Evolutionary conservation across 805 yeast species (phyloP), one percentile per base, ranked within the genome.

Genomic region (Zygoascus ofunaensis): DNA sequence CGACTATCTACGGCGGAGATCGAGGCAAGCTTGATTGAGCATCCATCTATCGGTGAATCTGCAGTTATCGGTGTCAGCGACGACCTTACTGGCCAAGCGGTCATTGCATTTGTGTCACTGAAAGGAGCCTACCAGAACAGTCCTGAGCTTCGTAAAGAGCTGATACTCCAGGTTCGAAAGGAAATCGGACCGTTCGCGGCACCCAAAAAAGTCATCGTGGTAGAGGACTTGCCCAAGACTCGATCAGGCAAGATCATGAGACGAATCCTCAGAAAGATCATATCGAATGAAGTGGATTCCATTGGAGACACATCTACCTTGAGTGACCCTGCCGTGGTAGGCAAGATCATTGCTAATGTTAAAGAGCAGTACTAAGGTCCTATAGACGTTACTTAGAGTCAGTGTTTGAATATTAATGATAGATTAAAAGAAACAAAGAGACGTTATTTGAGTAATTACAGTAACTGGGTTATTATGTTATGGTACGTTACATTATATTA

Each of bases 221-320:
- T 90, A 45, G 81, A 79, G 49, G 97, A 92, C 62, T 77, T 92
- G 65, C 98, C 98, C 68, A 92, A 90, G 77, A 92, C 98, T 20
- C 80, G 98, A 71, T 87, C 96, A 8, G 98, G 98, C 56, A 92
- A 92, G 75, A 90, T 92, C 62, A 90, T 92, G 95, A 84, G 98
- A 74, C 85, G 98, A 72, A 83, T 92, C 51, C 75, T 92, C 67
- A 82, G 98, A 70, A 92, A 92, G 71, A 77, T 90, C 49, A 80
- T 87, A 45, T 80, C 92, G 42, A 89, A 90, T 54, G 97, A 90
- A 72, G 94, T 82, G 54, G 94, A 85, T 54, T 85, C 82, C 62
- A 74, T 92, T 55, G 98, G 98, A 51, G 98, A 90, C 62, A 73
- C 82, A 60, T 80, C 94, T 42, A 92, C 98, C 28, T 71, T 85